Evolutionary conservation across 2,329 filamentous ascomycete genomes (phyloP).

Genomic region (Mycogone perniciosa): DNA sequence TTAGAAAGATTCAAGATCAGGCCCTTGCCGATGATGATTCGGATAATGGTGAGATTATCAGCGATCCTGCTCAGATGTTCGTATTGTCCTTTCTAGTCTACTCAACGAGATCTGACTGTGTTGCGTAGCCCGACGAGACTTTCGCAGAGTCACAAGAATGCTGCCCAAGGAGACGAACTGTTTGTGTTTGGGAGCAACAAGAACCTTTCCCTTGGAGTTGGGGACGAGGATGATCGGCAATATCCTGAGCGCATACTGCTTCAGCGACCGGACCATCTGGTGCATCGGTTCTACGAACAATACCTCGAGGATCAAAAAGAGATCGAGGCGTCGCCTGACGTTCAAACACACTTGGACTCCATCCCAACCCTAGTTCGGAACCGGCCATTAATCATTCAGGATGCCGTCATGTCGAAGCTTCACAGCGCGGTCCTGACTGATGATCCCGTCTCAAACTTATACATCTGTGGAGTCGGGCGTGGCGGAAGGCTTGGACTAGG

Average conservation of each 20-base stretch:
- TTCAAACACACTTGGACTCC: slow-evolving; percentile 36
- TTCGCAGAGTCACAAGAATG: slow-evolving; percentile 1
- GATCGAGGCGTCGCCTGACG: slow-evolving; percentile 20
- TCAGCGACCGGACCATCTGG: slow-evolving; percentile 68
- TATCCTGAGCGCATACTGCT: slow-evolving; percentile 80
- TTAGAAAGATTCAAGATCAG: slow-evolving; percentile 43
- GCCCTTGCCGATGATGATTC: slow-evolving; percentile 48
- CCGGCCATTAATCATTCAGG: slow-evolving; percentile 67
- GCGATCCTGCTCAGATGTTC: slow-evolving; percentile 23
- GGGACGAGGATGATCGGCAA: slow-evolving; percentile 92
- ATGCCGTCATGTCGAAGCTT: slow-evolving; percentile 83
- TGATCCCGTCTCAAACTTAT: slow-evolving; percentile 84
- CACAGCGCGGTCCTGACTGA: slow-evolving; percentile 84
- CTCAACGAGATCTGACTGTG: background rate
- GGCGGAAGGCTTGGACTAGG: slow-evolving; percentile 85
- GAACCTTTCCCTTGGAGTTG: slow-evolving; percentile 85
- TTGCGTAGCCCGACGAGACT: background rate
- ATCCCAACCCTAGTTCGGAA: slow-evolving; percentile 69
- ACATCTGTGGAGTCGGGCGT: slow-evolving; percentile 85
- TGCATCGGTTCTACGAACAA: slow-evolving; percentile 67
- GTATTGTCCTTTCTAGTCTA: slow-evolving; percentile 13
- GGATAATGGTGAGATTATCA: slow-evolving; percentile 46
- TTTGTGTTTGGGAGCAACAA: slow-evolving; percentile 96
- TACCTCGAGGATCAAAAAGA: slow-evolving; percentile 45
- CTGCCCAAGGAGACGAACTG: slow-evolving; percentile 65